A percentile compares a stretch with the other conserved stretches of the same genome.
phyloP scores from a whole-genome alignment of 2,329 filamentous ascomycete species.

The Aspergillus sp. region DNA sequence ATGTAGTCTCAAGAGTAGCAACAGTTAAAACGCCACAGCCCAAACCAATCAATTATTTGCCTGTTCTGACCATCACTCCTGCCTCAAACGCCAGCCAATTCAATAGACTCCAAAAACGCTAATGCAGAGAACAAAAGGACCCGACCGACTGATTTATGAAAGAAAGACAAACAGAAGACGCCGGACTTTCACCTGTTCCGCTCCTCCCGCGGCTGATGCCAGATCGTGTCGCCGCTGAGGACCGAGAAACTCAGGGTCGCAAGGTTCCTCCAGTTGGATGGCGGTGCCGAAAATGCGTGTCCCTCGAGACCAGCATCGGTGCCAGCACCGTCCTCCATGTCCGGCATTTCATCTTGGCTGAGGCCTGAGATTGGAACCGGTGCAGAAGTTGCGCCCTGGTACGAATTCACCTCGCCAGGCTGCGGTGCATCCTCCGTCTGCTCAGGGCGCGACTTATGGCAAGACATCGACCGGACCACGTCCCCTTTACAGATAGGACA shows the following conservation, averaged over 20 bases:
- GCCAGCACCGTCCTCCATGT: conserved; percentile 34
- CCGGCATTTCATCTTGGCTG: conserved; percentile 28
- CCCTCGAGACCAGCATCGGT: conserved; percentile 24
- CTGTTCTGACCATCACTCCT: conserved; percentile 10
- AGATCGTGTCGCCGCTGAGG: conserved; percentile 38
- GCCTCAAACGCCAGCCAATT: conserved; percentile 21
- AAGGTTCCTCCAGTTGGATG: conserved; percentile 36
- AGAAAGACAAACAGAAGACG: no score
- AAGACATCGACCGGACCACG: conserved; percentile 61
- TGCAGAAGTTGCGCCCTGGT: conserved; percentile 42
- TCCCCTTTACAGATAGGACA: conserved; percentile 98
- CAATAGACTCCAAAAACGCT: conserved; percentile 13
- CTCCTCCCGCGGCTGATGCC: conserved; percentile 33
- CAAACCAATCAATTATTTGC: conserved; percentile 3
- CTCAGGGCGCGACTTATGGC: conserved; percentile 13
- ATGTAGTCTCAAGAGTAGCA: no score
- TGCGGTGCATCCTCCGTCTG: neutral
- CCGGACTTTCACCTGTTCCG: conserved; percentile 24
- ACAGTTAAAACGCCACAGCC: no score
- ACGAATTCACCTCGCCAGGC: conserved; percentile 19
- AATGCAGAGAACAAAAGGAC: conserved; percentile 21
- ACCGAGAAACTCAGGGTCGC: conserved; percentile 36
- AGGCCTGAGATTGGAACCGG: conserved; percentile 38
- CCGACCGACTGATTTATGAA: no score
- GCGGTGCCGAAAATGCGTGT: conserved; percentile 22